Evolutionary conservation across 148 eudicot species (phyloP).

Genomic region (Cornus suecica): DNA sequence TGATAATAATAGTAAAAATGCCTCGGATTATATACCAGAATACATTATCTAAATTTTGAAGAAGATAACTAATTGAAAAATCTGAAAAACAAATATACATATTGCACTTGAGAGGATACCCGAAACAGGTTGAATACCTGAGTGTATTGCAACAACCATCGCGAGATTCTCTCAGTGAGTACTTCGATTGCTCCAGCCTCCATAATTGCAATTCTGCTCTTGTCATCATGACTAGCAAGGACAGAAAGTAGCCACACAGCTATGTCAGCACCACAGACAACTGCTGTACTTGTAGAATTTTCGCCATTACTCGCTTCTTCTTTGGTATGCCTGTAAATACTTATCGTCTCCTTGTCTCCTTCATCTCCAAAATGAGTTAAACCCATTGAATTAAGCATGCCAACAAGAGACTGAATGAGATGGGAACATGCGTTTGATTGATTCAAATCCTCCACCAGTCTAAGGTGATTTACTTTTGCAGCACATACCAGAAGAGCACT

Average conservation of each 20-base stretch:
- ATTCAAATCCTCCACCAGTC: conserved; percentile 62
- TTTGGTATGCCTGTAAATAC: conserved; percentile 48
- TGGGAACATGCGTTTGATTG: conserved; percentile 42
- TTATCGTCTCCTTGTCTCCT: conserved; percentile 42
- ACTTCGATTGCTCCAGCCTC: conserved; percentile 91
- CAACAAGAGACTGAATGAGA: conserved; percentile 81
- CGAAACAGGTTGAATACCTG: conserved; percentile 44
- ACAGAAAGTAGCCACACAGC: conserved; percentile 82
- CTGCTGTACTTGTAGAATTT: conserved; percentile 36
- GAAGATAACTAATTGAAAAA: not conserved
- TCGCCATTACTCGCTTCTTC: conserved; percentile 41
- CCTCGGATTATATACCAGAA: not conserved
- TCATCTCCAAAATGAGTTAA: conserved; percentile 34
- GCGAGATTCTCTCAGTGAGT: conserved; percentile 67
- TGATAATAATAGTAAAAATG: not conserved
- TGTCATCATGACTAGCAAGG: conserved; percentile 75
- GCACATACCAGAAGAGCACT: conserved; percentile 85
- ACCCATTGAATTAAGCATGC: conserved; percentile 51
- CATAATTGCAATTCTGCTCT: conserved; percentile 61
- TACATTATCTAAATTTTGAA: conserved; percentile 2
- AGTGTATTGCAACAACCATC: conserved; percentile 41
- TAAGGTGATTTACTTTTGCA: conserved; percentile 68
- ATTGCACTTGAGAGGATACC: not conserved
- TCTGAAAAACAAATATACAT: not conserved
- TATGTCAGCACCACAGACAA: conserved; percentile 60